Percentiles rank a stretch among this genome's conserved stretches.
Conservation (phyloP, 2,329 filamentous ascomycete genomes). For the Phialocephala subalpina region DNA sequence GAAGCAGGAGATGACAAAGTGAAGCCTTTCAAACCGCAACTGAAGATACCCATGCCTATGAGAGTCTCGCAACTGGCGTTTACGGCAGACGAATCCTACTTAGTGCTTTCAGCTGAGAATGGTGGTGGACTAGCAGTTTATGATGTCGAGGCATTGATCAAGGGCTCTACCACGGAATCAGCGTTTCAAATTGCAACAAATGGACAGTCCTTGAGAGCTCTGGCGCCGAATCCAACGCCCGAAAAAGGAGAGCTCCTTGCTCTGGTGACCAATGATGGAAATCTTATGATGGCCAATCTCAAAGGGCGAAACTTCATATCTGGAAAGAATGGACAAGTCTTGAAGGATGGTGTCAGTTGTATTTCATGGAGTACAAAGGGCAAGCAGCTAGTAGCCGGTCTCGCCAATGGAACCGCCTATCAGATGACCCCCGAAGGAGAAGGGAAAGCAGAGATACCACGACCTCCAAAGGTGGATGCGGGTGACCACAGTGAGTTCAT, state of each 20-base stretch:
- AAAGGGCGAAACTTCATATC: constrained; percentile 67
- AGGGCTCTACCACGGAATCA: constrained; percentile 67
- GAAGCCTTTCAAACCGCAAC: constrained; percentile 75
- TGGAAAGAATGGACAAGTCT: constrained; percentile 66
- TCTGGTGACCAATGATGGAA: constrained; percentile 80
- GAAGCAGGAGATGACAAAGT: constrained; percentile 69
- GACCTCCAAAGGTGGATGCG: constrained; percentile 70
- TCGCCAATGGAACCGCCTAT: constrained; percentile 78
- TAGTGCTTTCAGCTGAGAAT: constrained; percentile 83
- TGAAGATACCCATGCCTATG: constrained; percentile 75
- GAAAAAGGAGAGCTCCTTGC: constrained; percentile 80
- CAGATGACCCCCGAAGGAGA: constrained; percentile 87
- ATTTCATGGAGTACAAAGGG: constrained; percentile 92
- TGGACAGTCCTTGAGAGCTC: constrained; percentile 73
- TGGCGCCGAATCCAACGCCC: constrained; percentile 82
- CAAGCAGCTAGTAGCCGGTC: constrained; percentile 89
- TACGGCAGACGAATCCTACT: constrained; percentile 84
- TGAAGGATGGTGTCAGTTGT: constrained; percentile 81
- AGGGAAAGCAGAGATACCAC: constrained; percentile 80
- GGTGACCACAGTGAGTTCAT: constrained; percentile 70
- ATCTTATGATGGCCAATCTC: constrained; percentile 84
- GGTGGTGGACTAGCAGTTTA: constrained; percentile 87
- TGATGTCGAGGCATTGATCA: constrained; percentile 72
- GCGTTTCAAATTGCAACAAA: constrained; percentile 82
- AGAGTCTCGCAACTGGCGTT: constrained; percentile 90